A percentile compares a stretch with the other conserved stretches of the same genome.
Evolutionary conservation across 2,329 filamentous ascomycete species (phyloP).

Genomic region (Epichloe sylvatica): DNA sequence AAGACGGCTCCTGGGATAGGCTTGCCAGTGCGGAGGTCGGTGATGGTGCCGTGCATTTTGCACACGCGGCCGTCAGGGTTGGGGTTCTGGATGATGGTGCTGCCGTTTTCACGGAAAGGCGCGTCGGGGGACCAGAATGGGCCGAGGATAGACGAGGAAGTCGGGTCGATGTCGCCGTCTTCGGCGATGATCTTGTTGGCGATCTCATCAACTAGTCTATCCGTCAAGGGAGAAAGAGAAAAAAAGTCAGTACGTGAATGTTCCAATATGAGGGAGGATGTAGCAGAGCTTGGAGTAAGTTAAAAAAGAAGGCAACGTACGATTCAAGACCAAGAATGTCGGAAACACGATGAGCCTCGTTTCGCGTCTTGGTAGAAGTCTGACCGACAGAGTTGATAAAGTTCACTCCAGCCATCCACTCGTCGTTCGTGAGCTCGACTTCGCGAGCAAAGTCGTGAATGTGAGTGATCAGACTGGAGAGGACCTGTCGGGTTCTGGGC

Average conservation of each 20-base stretch:
- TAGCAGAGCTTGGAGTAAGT: too few species aligned
- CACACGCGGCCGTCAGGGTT: conserved; percentile 44
- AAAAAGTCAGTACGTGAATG: background rate
- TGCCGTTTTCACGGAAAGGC: conserved; percentile 55
- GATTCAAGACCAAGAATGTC: conserved; percentile 64
- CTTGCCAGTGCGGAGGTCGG: conserved; percentile 49
- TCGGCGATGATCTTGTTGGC: conserved; percentile 50
- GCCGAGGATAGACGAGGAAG: conserved; percentile 63
- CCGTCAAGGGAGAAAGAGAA: background rate
- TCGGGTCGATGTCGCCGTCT: conserved; percentile 47
- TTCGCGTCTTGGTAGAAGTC: conserved; percentile 51
- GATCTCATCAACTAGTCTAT: conserved; percentile 45
- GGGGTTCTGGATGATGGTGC: conserved; percentile 50
- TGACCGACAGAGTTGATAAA: conserved; percentile 65
- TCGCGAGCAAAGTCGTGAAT: conserved; percentile 69
- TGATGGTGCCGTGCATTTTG: conserved; percentile 56
- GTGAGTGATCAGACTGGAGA: conserved; percentile 52
- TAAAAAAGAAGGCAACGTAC: conserved; percentile 23
- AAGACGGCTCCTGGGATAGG: conserved; percentile 55
- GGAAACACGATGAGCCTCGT: conserved; percentile 60
- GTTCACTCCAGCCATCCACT: conserved; percentile 63
- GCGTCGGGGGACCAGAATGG: conserved; percentile 68
- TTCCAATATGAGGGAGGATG: too few species aligned
- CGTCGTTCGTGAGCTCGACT: conserved; percentile 60
- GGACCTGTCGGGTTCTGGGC: conserved; percentile 49